These are phyloP conservation scores for Elasticomyces elasticus DNA, from an alignment of 495 filamentous ascomycete genomes.

Conservation along the genomic window DNA sequence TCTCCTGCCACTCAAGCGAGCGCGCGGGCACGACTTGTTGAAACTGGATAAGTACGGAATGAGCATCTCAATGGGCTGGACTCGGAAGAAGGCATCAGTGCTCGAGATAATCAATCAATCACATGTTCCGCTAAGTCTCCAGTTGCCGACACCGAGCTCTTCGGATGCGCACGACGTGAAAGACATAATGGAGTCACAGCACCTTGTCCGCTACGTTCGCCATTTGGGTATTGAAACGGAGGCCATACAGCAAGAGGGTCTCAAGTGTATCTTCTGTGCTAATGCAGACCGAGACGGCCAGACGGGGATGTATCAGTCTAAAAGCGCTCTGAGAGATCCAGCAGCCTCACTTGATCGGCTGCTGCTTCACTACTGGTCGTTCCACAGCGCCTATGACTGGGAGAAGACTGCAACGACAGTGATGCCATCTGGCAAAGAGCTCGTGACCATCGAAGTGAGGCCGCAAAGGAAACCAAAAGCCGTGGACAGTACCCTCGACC, in stretches of 20 bases:
- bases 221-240: constrained; percentile 2
- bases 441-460: not conserved
- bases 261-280: constrained; percentile 10
- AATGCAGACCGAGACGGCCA: not conserved
- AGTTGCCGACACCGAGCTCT: constrained; percentile 8
- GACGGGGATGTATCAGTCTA: not conserved
- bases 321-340: not conserved
- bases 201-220: constrained; percentile 1
- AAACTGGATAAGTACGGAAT: constrained; percentile 6
- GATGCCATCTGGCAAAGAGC: not conserved
- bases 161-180: constrained; percentile 3
- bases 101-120: constrained; percentile 11
- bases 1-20: constrained; percentile 1
- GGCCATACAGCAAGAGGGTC: not conserved
- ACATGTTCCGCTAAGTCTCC: not conserved
- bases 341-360: constrained; percentile 1
- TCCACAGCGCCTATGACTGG: not conserved
- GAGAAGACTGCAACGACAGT: not conserved
- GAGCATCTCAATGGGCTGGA: constrained; percentile 15
- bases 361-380: constrained; percentile 2
- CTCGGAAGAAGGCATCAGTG: not conserved
- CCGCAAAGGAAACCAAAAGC: not conserved
- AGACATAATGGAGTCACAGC: not conserved
- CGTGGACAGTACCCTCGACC: not conserved
- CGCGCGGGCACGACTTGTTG: not conserved